phyloP scores from a whole-genome alignment of 495 filamentous ascomycete species.

The Penicillium diatomitis region DNA sequence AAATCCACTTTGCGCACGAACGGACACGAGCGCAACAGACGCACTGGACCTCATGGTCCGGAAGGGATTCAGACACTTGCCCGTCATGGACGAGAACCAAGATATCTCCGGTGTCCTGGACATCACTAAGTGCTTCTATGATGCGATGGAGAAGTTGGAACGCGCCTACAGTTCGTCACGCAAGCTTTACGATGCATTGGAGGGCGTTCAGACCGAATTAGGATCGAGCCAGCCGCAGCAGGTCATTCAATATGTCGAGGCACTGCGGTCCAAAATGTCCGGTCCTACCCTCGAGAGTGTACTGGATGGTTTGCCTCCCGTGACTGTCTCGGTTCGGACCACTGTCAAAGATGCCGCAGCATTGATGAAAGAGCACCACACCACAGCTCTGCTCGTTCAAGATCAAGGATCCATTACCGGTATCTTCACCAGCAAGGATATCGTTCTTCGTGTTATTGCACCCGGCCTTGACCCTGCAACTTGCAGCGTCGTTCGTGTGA shows the following conservation, averaged over 20 bases:
- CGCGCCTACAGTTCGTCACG: conserved; percentile 92
- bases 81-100: conserved; percentile 99
- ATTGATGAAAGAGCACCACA: conserved; percentile 97
- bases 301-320: conserved; percentile 80
- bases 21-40: conserved; percentile 96
- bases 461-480: conserved; percentile 89
- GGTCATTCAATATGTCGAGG: conserved; percentile 98
- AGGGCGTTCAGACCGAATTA: conserved; percentile 97
- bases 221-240: conserved; percentile 95
- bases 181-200: conserved; percentile 92
- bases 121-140: conserved; percentile 99
- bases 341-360: conserved; percentile 91
- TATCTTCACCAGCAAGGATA: conserved; percentile 99
- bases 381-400: conserved; percentile 90
- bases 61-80: conserved; percentile 94
- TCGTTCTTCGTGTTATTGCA: conserved; percentile 95
- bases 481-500: conserved; percentile 95
- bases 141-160: conserved; percentile 99
- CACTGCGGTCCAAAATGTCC: conserved; percentile 91
- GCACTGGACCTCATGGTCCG: conserved; percentile 95
- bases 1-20: conserved; percentile 93
- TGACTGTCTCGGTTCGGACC: conserved; percentile 89
- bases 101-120: conserved; percentile 97
- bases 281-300: conserved; percentile 94
- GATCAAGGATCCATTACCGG: conserved; percentile 96